Evolutionary conservation across 805 yeast species (phyloP), one percentile per base, ranked within the genome.

Genomic region (Starmerella khaoyaiensis): DNA sequence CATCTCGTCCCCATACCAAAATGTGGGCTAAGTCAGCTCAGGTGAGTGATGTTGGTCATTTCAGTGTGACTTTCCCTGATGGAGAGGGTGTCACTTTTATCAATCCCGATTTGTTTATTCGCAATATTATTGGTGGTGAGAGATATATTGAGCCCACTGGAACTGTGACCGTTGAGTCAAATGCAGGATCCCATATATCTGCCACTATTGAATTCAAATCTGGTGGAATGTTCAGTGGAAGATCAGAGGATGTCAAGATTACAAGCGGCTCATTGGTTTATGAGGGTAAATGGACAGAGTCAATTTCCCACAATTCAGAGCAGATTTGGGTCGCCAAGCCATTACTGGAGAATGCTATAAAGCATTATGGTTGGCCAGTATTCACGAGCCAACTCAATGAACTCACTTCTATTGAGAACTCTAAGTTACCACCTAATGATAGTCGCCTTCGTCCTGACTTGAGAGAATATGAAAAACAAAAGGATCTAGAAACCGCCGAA

Each of bases 11-110:
- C 3, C 72, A 70, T 34, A 95, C 86, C 51, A 83, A 84, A 56
- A 81, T 82, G 51, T 87, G 96, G 93, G 96, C 97, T 34, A 90
- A 87, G 60, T 76, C 86, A 20, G 74, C 81, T 6, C 97, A 90
- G 55, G 62, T 90, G 40, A 69, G 71, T 32, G 81, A 82, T 46
- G 72, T 69, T 30, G 98, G 98, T 26, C 63, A 64, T 11, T 62
- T 79, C 4, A 68, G 66, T 31, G 62, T 90, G 26, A 63, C 65
- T 2, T 62, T 76, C 31, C 50, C 62, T 2, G 67, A 76, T 0
- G 84, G 82, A 1, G 94, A 81, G 50, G 63, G 62, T 9, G 80
- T 75, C 52, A 72, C 74, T 44, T 90, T 93, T 87, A 55, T 64
- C 16, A 86, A 76, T 46, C 96, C 98, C 6, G 74, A 79, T 1